A percentile compares a stretch with the other conserved stretches of the same genome.
Evolutionary conservation across 495 filamentous ascomycete genomes (phyloP).

Genomic region (Xylaria bambusicola): DNA sequence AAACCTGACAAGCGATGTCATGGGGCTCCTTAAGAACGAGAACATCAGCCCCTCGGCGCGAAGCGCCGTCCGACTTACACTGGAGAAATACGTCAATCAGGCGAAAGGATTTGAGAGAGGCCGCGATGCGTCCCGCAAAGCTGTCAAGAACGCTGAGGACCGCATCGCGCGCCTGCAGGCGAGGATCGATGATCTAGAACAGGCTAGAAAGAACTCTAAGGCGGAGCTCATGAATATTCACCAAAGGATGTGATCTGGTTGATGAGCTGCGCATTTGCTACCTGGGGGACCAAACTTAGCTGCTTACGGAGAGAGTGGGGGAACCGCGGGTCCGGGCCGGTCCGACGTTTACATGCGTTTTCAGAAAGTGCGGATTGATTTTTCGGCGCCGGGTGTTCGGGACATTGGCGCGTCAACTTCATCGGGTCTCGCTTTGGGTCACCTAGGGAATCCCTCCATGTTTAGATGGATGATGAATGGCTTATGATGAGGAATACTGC

Average conservation of each 20-base stretch:
- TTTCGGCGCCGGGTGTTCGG: too few relatives aligned
- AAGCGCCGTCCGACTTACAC: conserved; percentile 45
- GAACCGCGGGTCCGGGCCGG: too few relatives aligned
- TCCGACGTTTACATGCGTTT: too few relatives aligned
- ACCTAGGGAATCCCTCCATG: too few relatives aligned
- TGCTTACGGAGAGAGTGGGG: too few relatives aligned
- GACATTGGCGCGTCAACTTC: too few relatives aligned
- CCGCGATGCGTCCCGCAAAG: conserved; percentile 61
- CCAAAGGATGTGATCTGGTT: conserved; percentile 1
- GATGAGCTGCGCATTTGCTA: neutral
- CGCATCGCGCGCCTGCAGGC: conserved; percentile 55
- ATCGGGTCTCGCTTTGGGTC: too few relatives aligned
- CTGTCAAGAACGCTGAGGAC: conserved; percentile 62
- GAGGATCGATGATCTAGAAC: conserved; percentile 51
- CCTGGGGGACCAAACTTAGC: too few relatives aligned
- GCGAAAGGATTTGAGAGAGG: conserved; percentile 60
- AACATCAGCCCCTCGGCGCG: conserved; percentile 43
- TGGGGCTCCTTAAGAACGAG: conserved; percentile 53
- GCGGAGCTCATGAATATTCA: conserved; percentile 23
- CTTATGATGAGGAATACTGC: neutral
- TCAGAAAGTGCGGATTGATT: too few relatives aligned
- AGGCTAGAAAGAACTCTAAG: conserved; percentile 24
- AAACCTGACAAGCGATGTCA: conserved; percentile 52
- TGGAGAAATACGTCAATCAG: conserved; percentile 59
- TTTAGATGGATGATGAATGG: too few relatives aligned